phyloP scores from a whole-genome alignment of 176 grass and related monocot genomes.

The Ensete glaucum region DNA sequence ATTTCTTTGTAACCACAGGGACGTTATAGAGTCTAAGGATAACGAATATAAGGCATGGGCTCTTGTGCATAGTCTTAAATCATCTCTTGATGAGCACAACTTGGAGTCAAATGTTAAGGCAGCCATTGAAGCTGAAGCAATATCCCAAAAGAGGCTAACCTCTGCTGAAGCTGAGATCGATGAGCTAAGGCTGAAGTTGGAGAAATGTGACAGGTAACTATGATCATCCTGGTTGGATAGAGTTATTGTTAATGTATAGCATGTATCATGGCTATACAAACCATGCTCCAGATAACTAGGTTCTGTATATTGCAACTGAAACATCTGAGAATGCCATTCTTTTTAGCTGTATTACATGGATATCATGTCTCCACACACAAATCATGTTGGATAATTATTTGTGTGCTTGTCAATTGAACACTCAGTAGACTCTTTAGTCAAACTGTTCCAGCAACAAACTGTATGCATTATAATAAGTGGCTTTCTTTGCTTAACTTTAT shows the following conservation, averaged over 20 bases:
- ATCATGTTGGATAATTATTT: too few relatives aligned
- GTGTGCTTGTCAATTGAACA: too few relatives aligned
- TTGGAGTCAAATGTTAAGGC: conserved; percentile 81
- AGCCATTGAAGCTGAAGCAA: conserved; percentile 92
- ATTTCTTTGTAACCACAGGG: conserved; percentile 34
- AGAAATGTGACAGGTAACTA: conserved; percentile 57
- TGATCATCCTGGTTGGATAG: too few relatives aligned
- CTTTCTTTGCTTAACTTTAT: too few relatives aligned
- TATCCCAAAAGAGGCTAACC: conserved; percentile 75
- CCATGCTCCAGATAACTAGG: too few relatives aligned
- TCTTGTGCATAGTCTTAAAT: conserved; percentile 59
- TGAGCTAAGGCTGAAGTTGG: conserved; percentile 69
- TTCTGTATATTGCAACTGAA: too few relatives aligned
- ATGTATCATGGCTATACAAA: not conserved
- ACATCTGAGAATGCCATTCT: too few relatives aligned
- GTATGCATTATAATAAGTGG: too few relatives aligned
- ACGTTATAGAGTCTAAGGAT: conserved; percentile 58
- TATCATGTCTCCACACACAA: too few relatives aligned
- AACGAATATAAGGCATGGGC: conserved; percentile 73
- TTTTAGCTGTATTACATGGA: too few relatives aligned
- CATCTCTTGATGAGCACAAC: conserved; percentile 77
- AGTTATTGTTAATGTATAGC: not conserved
- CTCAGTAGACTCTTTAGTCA: too few relatives aligned
- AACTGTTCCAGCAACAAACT: too few relatives aligned
- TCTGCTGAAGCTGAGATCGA: conserved; percentile 87